These are phyloP conservation scores for Chimonanthus salicifolius DNA, from an alignment of 164 flowering plant genomes.

Conservation along the genomic window DNA sequence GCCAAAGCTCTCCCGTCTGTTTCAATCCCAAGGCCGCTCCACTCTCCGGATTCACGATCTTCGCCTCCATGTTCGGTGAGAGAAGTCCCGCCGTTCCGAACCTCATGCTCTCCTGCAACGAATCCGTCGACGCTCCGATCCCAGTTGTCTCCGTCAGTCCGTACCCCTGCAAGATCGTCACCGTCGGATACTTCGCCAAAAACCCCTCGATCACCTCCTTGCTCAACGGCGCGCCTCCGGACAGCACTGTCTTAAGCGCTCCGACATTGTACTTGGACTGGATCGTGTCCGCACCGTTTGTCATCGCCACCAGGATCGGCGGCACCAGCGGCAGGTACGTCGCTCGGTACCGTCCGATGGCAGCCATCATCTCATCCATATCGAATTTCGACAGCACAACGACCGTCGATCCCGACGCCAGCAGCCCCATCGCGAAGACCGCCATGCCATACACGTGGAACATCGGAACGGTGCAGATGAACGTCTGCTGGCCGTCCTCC, in stretches of 20 bases:
- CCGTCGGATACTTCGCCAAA: constrained; percentile 50
- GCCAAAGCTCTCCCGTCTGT: constrained; percentile 90
- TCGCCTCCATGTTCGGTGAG: constrained; percentile 67
- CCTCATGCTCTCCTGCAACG: constrained; percentile 73
- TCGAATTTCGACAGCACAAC: constrained; percentile 56
- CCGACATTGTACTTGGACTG: constrained; percentile 42
- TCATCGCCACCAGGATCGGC: constrained; percentile 51
- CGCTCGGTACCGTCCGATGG: constrained; percentile 37
- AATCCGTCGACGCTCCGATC: constrained; percentile 78
- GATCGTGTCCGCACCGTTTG: constrained; percentile 37
- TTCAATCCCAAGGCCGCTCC: constrained; percentile 50
- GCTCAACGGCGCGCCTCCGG: constrained; percentile 89
- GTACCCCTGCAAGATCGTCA: constrained; percentile 70
- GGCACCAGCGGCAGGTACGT: constrained; percentile 60
- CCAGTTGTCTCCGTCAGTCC: constrained; percentile 89
- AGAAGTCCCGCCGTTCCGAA: constrained; percentile 82
- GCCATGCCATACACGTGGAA: constrained; percentile 90
- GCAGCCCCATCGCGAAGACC: constrained; percentile 44
- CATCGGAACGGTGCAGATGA: constrained; percentile 87
- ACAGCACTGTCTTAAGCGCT: constrained; percentile 38
- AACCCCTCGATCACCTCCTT: constrained; percentile 82
- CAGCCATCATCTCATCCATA: constrained; percentile 44
- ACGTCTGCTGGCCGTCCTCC: constrained; percentile 29
- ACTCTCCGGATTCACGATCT: constrained; percentile 67
- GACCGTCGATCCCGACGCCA: constrained; percentile 50